A percentile compares a stretch with the other conserved stretches of the same genome.
Evolutionary conservation across 2,329 filamentous ascomycete species (phyloP).

Genomic region (Elsinoe australis): DNA sequence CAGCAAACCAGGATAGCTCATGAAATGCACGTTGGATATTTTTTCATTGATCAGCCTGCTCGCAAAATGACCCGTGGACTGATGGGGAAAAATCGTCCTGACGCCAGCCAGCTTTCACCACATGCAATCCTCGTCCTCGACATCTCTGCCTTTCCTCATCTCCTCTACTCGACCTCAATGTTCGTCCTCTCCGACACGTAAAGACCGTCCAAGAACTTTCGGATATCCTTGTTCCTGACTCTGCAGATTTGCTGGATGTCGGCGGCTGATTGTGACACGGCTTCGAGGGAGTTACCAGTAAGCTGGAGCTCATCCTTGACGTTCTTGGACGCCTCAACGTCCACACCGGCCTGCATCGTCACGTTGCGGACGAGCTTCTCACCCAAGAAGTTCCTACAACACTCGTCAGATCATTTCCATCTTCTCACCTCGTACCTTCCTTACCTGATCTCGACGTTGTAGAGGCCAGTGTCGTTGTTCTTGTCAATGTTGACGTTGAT

Average conservation of each 20-base stretch:
- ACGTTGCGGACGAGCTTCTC: conserved; percentile 98
- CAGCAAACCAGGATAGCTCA: neutral
- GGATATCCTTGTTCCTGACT: conserved; percentile 99
- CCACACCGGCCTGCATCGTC: conserved; percentile 80
- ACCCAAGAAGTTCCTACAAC: conserved; percentile 85
- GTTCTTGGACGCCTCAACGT: conserved; percentile 80
- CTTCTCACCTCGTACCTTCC: conserved; percentile 29
- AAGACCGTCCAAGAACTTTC: conserved; percentile 99
- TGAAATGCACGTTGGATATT: conserved; percentile 8
- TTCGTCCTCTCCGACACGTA: conserved; percentile 99
- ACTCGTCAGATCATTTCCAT: conserved; percentile 21
- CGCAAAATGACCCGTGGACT: conserved; percentile 13
- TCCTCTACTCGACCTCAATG: conserved; percentile 57
- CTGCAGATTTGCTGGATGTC: conserved; percentile 99
- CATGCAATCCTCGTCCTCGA: too few species aligned
- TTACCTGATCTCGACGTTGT: conserved; percentile 95
- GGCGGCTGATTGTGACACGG: conserved; percentile 94
- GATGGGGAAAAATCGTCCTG: conserved; percentile 3
- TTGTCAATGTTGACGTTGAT: conserved; percentile 99
- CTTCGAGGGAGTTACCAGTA: conserved; percentile 89
- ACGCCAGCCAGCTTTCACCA: conserved; percentile 12
- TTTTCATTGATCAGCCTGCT: conserved; percentile 14
- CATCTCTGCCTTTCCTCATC: too few species aligned
- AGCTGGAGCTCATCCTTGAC: conserved; percentile 98
- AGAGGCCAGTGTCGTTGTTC: conserved; percentile 81